Evolutionary conservation across 495 filamentous ascomycete species (phyloP).

Genomic region (Pyronema domesticum): DNA sequence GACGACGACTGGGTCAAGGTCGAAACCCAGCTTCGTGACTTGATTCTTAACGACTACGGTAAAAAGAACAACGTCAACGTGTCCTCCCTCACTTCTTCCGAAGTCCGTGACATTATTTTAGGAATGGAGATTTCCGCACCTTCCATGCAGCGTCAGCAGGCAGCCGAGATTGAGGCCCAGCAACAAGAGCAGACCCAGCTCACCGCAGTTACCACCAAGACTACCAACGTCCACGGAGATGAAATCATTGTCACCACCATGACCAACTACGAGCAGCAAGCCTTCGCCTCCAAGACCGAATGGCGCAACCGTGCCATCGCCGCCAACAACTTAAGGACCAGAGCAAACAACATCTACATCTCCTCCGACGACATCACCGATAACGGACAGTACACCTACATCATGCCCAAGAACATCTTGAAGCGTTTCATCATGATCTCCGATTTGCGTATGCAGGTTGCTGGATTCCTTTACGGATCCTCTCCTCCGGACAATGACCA

Average conservation of each 20-base stretch:
- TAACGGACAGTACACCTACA: conserved; percentile 65
- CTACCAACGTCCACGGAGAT: conserved; percentile 92
- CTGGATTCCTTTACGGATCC: conserved; percentile 85
- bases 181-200: conserved; percentile 91
- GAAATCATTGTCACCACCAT: conserved; percentile 98
- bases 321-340: conserved; percentile 83
- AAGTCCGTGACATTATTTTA: conserved; percentile 96
- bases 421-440: conserved; percentile 98
- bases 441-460: conserved; percentile 90
- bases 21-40: conserved; percentile 83
- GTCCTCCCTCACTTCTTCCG: conserved; percentile 83
- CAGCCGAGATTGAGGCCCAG: conserved; percentile 97
- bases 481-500: conserved; percentile 88
- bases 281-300: conserved; percentile 96
- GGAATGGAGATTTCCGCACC: conserved; percentile 99
- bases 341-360: conserved; percentile 97
- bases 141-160: conserved; percentile 95
- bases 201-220: conserved; percentile 95
- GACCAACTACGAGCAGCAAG: conserved; percentile 89
- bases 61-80: conserved; percentile 99
- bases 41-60: conserved; percentile 96
- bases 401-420: conserved; percentile 98
- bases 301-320: conserved; percentile 96
- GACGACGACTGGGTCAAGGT: conserved; percentile 99
- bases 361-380: conserved; percentile 78